Evolutionary conservation across 257 asterid genomes (phyloP), one percentile per base, ranked within the genome.

Genomic region (Perilla frutescens): DNA sequence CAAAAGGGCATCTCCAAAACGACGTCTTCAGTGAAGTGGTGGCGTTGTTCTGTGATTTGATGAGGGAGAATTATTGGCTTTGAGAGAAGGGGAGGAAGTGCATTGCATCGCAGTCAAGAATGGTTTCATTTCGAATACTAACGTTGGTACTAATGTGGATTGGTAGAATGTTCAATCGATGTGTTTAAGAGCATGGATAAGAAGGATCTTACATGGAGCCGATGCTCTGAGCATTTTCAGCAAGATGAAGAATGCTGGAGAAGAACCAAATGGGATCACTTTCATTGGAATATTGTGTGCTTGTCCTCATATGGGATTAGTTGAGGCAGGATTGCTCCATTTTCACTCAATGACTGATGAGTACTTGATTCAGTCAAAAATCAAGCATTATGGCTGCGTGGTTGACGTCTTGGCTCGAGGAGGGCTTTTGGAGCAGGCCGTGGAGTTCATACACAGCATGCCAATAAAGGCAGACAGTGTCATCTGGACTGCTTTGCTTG

Each of bases 311-410:
- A 77, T 89, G 90, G 97, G 98, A 7, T 71, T 88, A n/a, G 90
- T 91, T 45, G 65, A 80, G 61, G 88, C 85, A 1, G 97, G 96
- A 41, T 78, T 91, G 39, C 31, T 57, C 29, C 79, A 82, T 84
- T 91, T 90, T 63, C 73, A 77, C 47, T 83, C 83, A 0, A 90
- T 94, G 98, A 81, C 6, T 2, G 69, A 65, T 8, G 83, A 79
- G 15, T 83, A 85, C 77, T 70, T 57, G 20, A 77, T 91, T 32
- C 78, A 60, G 14, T 92, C 96, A 9, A 74, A 54, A 68, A 88
- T 93, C 47, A 89, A 89, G 88, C 97, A 91, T 66, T 93, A 84
- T 58, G 98, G 98, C 4, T 93, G 97, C 62, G 85, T 93, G 73
- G 96, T 91, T 43, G 98, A 91, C 77, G 87, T 91, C 29, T 68